Conservation (phyloP, 1,284 basidiomycete species). For the Paramarasmius palmivorus region DNA sequence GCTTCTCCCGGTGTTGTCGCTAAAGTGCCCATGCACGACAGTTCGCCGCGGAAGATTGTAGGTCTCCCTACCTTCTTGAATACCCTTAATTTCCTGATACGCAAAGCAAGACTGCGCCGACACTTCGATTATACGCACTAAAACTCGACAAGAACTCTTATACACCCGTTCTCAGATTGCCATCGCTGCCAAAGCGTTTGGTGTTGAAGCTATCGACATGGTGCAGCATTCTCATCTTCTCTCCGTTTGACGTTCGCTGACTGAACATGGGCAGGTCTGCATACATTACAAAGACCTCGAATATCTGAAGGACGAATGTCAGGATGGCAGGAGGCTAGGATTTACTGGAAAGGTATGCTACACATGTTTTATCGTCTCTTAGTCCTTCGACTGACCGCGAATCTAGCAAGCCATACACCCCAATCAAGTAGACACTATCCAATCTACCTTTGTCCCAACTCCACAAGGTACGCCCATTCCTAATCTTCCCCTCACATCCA, state of each 20-base stretch:
- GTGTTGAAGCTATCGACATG: conserved; percentile 88
- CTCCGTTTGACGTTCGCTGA: conserved; percentile 2
- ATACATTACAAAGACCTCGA: conserved; percentile 83
- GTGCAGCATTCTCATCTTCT: conserved; percentile 37
- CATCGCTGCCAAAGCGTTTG: conserved; percentile 83
- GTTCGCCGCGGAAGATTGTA: conserved; percentile 93
- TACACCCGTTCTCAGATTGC: conserved; percentile 87
- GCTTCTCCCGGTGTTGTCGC: conserved; percentile 2
- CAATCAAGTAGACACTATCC: conserved; percentile 78
- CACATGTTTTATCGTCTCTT: neutral
- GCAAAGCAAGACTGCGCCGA: conserved; percentile 74
- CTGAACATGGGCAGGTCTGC: conserved; percentile 63
- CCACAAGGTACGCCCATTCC: conserved; percentile 51
- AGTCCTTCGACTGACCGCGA: conserved; percentile 7
- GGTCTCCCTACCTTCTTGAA: conserved; percentile 19
- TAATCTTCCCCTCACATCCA: neutral
- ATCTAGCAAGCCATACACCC: conserved; percentile 93
- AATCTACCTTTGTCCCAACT: conserved; percentile 79
- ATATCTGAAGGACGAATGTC: conserved; percentile 74
- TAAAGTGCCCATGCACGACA: conserved; percentile 28
- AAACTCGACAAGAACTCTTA: conserved; percentile 74
- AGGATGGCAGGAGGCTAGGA: conserved; percentile 77
- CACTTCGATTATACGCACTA: conserved; percentile 82
- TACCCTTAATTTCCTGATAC: conserved; percentile 5
- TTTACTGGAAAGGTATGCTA: conserved; percentile 82